A percentile compares a stretch with the other conserved stretches of the same genome.
Conservation (phyloP, 192 early-diverging fungal species). For the Gamsiella multidivaricata region DNA sequence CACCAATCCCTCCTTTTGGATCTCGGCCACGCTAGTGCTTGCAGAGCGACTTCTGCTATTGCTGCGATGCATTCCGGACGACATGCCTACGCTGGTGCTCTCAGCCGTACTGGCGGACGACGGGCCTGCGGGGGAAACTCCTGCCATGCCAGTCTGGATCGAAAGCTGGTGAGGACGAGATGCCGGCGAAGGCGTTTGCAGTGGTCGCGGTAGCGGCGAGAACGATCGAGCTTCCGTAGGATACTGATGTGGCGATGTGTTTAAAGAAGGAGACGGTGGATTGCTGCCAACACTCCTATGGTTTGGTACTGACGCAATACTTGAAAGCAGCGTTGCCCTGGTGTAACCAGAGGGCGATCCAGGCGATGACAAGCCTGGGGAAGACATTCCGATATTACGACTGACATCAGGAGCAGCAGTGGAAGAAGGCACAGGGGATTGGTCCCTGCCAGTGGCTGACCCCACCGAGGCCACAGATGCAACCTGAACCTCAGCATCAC, state of each 20-base stretch:
- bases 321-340: conserved; percentile 11
- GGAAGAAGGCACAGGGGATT: conserved; percentile 13
- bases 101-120: conserved; percentile 12
- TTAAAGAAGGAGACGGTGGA: conserved; percentile 17
- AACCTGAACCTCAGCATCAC: conserved; percentile 34
- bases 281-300: conserved; percentile 1
- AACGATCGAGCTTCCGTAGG: conserved; percentile 13
- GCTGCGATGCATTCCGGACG: background rate
- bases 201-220: conserved; percentile 30
- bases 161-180: conserved; percentile 31
- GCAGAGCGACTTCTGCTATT: conserved; percentile 36
- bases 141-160: conserved; percentile 25
- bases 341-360: conserved; percentile 7
- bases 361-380: conserved; percentile 3
- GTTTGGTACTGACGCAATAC: conserved; percentile 1
- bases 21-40: conserved; percentile 31
- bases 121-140: background rate
- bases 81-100: background rate
- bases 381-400: background rate
- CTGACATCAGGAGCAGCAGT: background rate
- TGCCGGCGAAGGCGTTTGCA: conserved; percentile 37
- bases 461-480: conserved; percentile 9
- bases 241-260: conserved; percentile 2
- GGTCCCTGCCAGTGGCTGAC: conserved; percentile 7
- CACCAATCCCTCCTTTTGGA: background rate